These are phyloP conservation scores for Sporothrix protearum DNA, from an alignment of 2,329 filamentous ascomycete species.

Conservation along the genomic window DNA sequence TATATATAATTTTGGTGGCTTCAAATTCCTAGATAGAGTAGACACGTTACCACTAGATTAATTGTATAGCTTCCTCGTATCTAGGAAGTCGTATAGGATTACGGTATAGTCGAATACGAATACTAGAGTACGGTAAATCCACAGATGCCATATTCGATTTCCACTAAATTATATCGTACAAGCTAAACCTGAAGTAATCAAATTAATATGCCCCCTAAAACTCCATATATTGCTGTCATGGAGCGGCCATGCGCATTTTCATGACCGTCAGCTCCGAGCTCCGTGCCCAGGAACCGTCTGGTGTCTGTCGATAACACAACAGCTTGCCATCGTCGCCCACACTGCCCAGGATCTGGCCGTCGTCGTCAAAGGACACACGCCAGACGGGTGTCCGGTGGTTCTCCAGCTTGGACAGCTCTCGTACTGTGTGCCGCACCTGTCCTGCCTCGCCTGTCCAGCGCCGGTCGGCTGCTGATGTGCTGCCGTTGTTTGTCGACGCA, in stretches of 20 bases:
- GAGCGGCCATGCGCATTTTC: slow-evolving; percentile 51
- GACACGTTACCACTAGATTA: no score
- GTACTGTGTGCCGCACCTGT: slow-evolving; percentile 60
- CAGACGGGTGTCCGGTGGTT: slow-evolving; percentile 69
- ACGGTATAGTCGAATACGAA: no score
- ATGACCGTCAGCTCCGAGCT: slow-evolving; percentile 58
- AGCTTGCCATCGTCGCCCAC: slow-evolving; percentile 72
- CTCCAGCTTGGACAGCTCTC: slow-evolving; percentile 63
- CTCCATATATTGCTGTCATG: background rate
- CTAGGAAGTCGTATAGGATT: no score
- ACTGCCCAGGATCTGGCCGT: slow-evolving; percentile 69
- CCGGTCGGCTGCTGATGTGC: slow-evolving; percentile 40
- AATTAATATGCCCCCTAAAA: background rate
- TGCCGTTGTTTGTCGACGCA: slow-evolving; percentile 31
- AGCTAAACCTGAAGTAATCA: background rate
- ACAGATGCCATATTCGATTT: background rate
- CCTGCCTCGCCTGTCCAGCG: slow-evolving; percentile 58
- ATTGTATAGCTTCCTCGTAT: no score
- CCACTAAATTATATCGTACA: background rate
- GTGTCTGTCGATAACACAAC: slow-evolving; percentile 58
- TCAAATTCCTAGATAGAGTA: no score
- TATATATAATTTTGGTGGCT: no score
- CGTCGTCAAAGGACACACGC: slow-evolving; percentile 67
- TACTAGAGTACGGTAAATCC: no score
- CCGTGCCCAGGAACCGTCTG: slow-evolving; percentile 56